Evolutionary conservation across 306 rosid genomes (phyloP), one percentile per base, ranked within the genome.

Genomic region (Ammopiptanthus mongolicus): DNA sequence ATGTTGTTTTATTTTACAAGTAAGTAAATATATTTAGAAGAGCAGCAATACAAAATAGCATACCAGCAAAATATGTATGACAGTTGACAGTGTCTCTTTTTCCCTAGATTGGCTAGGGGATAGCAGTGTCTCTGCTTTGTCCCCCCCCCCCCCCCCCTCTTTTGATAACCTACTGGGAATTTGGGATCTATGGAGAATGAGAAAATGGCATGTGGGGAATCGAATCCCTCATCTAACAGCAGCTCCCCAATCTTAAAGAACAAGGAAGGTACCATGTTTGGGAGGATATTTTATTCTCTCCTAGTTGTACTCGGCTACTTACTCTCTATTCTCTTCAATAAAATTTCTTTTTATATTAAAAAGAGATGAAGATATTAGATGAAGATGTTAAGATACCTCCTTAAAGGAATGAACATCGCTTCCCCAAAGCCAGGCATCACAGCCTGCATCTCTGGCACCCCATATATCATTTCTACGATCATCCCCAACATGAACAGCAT

Each of bases 341-440:
- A 8, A 65, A 13, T 36, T 67, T 57, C 10, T 23, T 63, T 4
- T 5, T 15, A 3, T 5, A 36, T 37, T 55, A 13, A 18, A 60
- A 51, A 19, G 42, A 57, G 31, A 57, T 23, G 11, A 59, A 8
- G 65, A 59, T 28, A 17, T 47, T 55, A 81, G 77, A 69, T n/a
- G 39, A 60, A 36, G 46, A 74, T 28, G 67, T 65, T 34, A 50
- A 42, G 60, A 48, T 87, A 95, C 98, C 98, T 95, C 96, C 77
- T 75, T 86, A 67, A 95, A 95, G 81, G 98, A 90, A 84, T 87
- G 84, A 79, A 95, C 97, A 82, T 95, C 98, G 69, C 91, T 91
- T 78, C 98, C 98, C 97, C 98, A 95, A 79, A 95, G 98, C 97
- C 89, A 91, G 71, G 96, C 98, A 84, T 95, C 98, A 76, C 98